Evolutionary conservation across 768 basidiomycete genomes (phyloP).

Genomic region (Exidia glandulosa): DNA sequence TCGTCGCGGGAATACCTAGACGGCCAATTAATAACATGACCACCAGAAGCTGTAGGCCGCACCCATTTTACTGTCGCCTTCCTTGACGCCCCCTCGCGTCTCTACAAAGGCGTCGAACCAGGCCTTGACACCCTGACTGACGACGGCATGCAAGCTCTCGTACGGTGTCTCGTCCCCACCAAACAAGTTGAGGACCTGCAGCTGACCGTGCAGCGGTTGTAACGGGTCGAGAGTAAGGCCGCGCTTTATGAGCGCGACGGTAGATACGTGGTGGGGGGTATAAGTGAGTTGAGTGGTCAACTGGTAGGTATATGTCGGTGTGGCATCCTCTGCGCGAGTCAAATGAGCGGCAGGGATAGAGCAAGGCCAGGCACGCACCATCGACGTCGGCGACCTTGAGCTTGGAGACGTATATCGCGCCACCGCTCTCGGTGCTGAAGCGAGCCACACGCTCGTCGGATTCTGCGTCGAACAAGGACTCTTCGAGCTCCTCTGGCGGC

Average conservation of each 20-base stretch:
- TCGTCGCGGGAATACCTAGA: constrained; percentile 87
- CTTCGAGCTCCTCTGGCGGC: constrained; percentile 47
- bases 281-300: constrained; percentile 69
- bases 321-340: constrained; percentile 37
- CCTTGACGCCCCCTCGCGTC: constrained; percentile 63
- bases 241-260: constrained; percentile 92
- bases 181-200: constrained; percentile 88
- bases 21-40: constrained; percentile 2
- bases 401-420: constrained; percentile 76
- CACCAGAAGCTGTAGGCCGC: constrained; percentile 5
- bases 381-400: constrained; percentile 54
- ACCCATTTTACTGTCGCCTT: constrained; percentile 77
- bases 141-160: constrained; percentile 88
- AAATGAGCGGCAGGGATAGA: background rate
- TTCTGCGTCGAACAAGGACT: constrained; percentile 55
- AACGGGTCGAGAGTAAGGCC: constrained; percentile 68
- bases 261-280: constrained; percentile 67
- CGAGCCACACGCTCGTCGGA: constrained; percentile 67
- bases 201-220: constrained; percentile 70
- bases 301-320: constrained; percentile 48
- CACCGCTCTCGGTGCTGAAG: constrained; percentile 67
- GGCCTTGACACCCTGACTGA: constrained; percentile 91
- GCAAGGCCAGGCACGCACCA: constrained; percentile 33
- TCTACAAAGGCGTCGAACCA: constrained; percentile 98
- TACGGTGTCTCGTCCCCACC: constrained; percentile 86